Percentiles rank a stretch among this genome's conserved stretches.
Evolutionary conservation across 140 eudicot species (phyloP).

Genomic region (Ambrosia hybrid): DNA sequence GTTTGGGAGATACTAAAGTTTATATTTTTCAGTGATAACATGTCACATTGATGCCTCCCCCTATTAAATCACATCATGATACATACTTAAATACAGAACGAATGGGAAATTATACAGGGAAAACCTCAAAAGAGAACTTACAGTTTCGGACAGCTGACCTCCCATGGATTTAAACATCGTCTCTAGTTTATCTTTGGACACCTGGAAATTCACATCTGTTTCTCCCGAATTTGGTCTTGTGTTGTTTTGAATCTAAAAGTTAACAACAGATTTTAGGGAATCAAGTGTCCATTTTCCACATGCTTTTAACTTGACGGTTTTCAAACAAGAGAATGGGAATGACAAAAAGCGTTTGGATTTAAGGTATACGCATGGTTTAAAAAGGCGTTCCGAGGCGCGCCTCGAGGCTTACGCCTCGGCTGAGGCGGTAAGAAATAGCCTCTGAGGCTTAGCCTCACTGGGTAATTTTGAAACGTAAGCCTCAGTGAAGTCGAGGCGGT

Average conservation of each 20-base stretch:
- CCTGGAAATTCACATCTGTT: conserved; percentile 45
- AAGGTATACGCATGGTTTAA: background rate
- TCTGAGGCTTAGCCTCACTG: no score
- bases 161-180: conserved; percentile 60
- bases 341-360: background rate
- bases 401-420: background rate
- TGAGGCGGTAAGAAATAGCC: no score
- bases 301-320: background rate
- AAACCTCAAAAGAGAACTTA: conserved; percentile 32
- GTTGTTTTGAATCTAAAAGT: conserved; percentile 47
- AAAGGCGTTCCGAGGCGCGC: background rate
- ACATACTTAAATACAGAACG: background rate
- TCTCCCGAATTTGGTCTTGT: conserved; percentile 43
- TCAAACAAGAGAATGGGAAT: background rate
- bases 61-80: conserved; percentile 30
- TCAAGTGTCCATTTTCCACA: background rate
- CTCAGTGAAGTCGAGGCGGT: no score
- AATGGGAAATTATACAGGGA: background rate
- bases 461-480: no score
- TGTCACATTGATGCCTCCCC: conserved; percentile 33
- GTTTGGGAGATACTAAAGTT: conserved; percentile 12
- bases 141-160: conserved; percentile 47
- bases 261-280: conserved; percentile 8
- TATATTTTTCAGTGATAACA: conserved; percentile 21
- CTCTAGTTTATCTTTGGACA: conserved; percentile 59